Evolutionary conservation across 2,329 filamentous ascomycete species (phyloP), one percentile per base, ranked within the genome.

Genomic region (Diplodia corticola): DNA sequence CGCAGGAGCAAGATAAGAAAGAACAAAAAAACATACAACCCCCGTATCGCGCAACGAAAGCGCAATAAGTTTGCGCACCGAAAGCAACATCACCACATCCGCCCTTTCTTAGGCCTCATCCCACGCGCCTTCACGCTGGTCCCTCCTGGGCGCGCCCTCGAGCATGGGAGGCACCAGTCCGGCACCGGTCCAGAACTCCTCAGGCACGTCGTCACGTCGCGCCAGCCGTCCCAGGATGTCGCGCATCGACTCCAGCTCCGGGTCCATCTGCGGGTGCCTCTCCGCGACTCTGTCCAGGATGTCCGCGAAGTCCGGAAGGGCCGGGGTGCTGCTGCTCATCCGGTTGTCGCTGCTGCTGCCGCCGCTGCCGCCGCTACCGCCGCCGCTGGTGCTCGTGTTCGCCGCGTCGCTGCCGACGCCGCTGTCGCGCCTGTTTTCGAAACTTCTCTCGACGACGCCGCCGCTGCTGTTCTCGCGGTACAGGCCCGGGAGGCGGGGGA

Each of bases 131-230:
- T 60, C 55, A 15, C 54, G 54, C 33, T 40, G 35, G 37, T 60
- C 55, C 13, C 55, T 40, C 37, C 40, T 30, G 37, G 44, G 37
- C 37, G 26, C 26, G 37, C 40, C 46, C 30, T 54, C 63, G 20
- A 33, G 17, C 55, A 60, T 24, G 24, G 55, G 55, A 20, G 55
- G 55, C 24, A 40, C 46, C 66, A 82, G 69, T 13, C 80, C 80
- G 20, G 81, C 79, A 22, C 77, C 79, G 63, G 77, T 77, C 92
- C 92, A 96, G 88, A 90, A 93, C 69, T 92, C 88, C 68, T 95
- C 91, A 0, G 91, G 90, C 64, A 95, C 89, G 71, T 93, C 90
- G 73, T 91, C 86, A 26, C 91, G 82, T 20, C 86, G 84, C 37
- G 89, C 87, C 64, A 96, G 82, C 50, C 87, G 84, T 70, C 89